phyloP scores from a whole-genome alignment of 139 green algal genomes.

The Tetratostichococcus sp. region DNA sequence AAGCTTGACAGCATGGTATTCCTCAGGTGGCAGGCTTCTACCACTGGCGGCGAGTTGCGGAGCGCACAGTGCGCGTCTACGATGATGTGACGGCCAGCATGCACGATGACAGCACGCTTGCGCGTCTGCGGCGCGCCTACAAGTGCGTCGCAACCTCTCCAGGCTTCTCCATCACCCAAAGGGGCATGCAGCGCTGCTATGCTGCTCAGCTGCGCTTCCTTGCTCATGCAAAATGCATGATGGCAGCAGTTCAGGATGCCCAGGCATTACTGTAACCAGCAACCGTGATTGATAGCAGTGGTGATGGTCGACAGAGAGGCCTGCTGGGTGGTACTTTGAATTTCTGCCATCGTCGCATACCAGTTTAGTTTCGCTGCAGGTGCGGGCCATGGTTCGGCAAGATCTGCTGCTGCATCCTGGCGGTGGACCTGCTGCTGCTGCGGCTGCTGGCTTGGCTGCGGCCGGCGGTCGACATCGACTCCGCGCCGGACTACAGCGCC shows the following conservation, averaged over 20 bases:
- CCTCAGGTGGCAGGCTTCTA: constrained; percentile 77
- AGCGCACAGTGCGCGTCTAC: constrained; percentile 79
- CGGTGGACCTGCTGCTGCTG: constrained; percentile 56
- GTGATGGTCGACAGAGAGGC: too few species aligned
- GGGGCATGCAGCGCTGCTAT: too few species aligned
- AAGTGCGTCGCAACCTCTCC: constrained; percentile 52
- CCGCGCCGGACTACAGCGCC: background rate
- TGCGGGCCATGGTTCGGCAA: constrained; percentile 65
- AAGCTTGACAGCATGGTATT: too few species aligned
- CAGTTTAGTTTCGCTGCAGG: background rate
- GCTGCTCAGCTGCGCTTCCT: too few species aligned
- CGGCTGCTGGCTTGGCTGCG: constrained; percentile 37
- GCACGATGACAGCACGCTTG: constrained; percentile 35
- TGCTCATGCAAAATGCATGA: too few species aligned
- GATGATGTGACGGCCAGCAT: constrained; percentile 14
- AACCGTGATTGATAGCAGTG: too few species aligned
- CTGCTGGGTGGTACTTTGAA: too few species aligned
- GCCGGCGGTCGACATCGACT: background rate
- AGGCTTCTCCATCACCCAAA: too few species aligned
- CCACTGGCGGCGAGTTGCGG: constrained; percentile 80
- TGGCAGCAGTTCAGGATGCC: too few species aligned
- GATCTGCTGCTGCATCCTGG: constrained; percentile 65
- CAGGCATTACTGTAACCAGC: too few species aligned
- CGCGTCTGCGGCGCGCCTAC: constrained; percentile 41
- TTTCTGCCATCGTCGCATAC: too few species aligned